Percentiles rank a stretch among this genome's conserved stretches.
Conservation (phyloP, 208 protist species). For the Wallacemonas rigidus region DNA sequence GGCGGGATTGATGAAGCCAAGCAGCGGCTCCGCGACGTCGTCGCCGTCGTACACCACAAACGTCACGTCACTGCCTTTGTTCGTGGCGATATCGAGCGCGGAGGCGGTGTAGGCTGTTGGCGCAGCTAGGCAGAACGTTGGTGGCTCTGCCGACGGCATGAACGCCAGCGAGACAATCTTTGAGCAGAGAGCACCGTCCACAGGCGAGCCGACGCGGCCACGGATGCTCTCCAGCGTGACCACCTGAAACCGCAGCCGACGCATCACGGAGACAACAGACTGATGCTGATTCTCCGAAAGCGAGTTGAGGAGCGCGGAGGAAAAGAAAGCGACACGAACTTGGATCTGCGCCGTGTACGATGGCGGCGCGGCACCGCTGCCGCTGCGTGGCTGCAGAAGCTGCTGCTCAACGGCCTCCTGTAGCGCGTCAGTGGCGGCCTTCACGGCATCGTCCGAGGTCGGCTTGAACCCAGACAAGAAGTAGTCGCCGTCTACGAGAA, state of each 20-base stretch:
- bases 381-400: constrained; percentile 30
- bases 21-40: constrained; percentile 65
- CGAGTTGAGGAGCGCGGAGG: constrained; percentile 49
- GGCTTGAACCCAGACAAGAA: constrained; percentile 69
- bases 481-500: constrained; percentile 82
- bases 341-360: constrained; percentile 28
- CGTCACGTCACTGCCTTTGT: constrained; percentile 43
- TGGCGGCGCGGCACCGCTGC: background rate
- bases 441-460: constrained; percentile 45
- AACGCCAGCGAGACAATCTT: constrained; percentile 47
- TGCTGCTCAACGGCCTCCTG: constrained; percentile 42
- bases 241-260: constrained; percentile 70
- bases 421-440: constrained; percentile 41
- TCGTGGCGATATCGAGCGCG: constrained; percentile 52
- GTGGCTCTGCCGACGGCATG: constrained; percentile 33
- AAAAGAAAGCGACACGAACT: constrained; percentile 68
- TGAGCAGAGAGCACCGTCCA: constrained; percentile 79
- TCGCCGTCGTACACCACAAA: constrained; percentile 68
- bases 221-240: constrained; percentile 58
- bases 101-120: constrained; percentile 64
- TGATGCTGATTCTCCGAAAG: constrained; percentile 43
- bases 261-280: constrained; percentile 54
- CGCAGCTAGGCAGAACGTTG: constrained; percentile 31
- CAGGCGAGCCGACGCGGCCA: constrained; percentile 56
- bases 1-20: constrained; percentile 42